Percentiles rank a stretch among this genome's conserved stretches.
Conservation (phyloP, 345 rosid genomes). For the Populus tremula region DNA sequence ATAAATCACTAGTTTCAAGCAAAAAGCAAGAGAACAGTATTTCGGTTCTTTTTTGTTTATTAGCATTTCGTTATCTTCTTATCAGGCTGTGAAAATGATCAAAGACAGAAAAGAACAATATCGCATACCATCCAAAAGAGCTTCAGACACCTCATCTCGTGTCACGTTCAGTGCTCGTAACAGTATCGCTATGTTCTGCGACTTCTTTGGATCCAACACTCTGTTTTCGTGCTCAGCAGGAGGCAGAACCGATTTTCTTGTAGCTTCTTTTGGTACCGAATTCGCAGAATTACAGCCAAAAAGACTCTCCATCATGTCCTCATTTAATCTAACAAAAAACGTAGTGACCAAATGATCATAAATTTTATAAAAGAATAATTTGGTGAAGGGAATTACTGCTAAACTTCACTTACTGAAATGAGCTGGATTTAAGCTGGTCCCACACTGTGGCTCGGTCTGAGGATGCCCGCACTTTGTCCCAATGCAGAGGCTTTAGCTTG, state of each 20-base stretch:
- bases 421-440: constrained; percentile 95
- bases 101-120: constrained; percentile 13
- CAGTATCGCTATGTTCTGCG: constrained; percentile 94
- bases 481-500: constrained; percentile 84
- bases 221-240: constrained; percentile 70
- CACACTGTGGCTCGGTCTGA: constrained; percentile 98
- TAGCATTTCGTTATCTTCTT: not conserved
- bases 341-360: constrained; percentile 11
- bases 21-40: not conserved
- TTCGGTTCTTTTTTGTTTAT: not conserved
- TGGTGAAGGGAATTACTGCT: not conserved
- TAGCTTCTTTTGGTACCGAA: constrained; percentile 60
- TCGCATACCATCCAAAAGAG: constrained; percentile 84
- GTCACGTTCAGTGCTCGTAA: constrained; percentile 93
- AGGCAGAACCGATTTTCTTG: constrained; percentile 66
- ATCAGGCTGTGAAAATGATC: not conserved
- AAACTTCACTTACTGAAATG: constrained; percentile 74
- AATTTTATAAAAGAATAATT: not conserved
- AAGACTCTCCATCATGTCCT: constrained; percentile 94
- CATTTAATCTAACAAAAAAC: constrained; percentile 60
- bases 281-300: constrained; percentile 77
- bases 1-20: not conserved
- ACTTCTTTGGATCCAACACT: constrained; percentile 94
- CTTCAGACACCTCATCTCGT: constrained; percentile 89
- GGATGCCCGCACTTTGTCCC: constrained; percentile 98